phyloP scores from a whole-genome alignment of 192 early-diverging fungal genomes.

The Coemansia sp. region DNA sequence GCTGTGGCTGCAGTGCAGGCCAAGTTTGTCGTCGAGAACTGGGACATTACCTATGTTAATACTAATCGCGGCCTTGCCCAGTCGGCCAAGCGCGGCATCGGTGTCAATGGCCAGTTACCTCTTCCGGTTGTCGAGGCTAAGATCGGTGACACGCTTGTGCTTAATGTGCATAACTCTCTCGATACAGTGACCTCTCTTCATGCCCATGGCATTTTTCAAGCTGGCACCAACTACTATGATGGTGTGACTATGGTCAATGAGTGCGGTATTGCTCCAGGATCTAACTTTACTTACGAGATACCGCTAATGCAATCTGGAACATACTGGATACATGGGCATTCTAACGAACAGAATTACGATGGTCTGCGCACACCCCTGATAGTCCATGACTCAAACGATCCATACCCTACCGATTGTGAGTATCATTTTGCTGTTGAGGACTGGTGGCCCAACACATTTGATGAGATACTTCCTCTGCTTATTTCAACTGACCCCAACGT shows the following conservation, averaged over 20 bases:
- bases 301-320: constrained; percentile 68
- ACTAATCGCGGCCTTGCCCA: constrained; percentile 33
- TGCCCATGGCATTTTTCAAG: constrained; percentile 75
- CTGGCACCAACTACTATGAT: constrained; percentile 64
- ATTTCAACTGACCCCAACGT: constrained; percentile 49
- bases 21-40: constrained; percentile 29
- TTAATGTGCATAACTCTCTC: constrained; percentile 58
- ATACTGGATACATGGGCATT: constrained; percentile 81
- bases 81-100: constrained; percentile 19
- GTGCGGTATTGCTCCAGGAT: constrained; percentile 69
- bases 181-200: constrained; percentile 65
- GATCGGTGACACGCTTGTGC: constrained; percentile 28
- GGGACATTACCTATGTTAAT: constrained; percentile 29
- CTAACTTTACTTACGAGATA: constrained; percentile 68
- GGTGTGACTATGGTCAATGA: constrained; percentile 66
- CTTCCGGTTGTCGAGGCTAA: constrained; percentile 28
- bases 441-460: constrained; percentile 61
- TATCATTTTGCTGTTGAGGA: constrained; percentile 63
- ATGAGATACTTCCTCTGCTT: constrained; percentile 52
- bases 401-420: constrained; percentile 64
- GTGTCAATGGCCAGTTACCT: constrained; percentile 28
- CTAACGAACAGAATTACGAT: constrained; percentile 71
- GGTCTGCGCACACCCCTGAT: constrained; percentile 73
- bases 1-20: constrained; percentile 7
- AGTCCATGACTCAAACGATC: constrained; percentile 57